These are phyloP conservation scores for Crataegus laevigata DNA, from an alignment of 306 rosid species.

Conservation along the genomic window DNA sequence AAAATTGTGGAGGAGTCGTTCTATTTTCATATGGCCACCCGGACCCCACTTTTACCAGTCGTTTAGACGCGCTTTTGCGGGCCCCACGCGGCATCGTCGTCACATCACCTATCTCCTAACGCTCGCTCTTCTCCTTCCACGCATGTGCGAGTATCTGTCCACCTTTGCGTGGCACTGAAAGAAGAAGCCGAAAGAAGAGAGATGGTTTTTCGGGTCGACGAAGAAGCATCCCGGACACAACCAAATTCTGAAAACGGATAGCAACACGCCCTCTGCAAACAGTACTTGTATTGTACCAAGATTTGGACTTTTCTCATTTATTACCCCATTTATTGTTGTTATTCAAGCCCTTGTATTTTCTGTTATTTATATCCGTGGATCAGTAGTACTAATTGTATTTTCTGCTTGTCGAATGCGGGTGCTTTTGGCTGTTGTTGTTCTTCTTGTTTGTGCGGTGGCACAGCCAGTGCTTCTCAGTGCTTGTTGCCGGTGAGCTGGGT, in stretches of 20 bases:
- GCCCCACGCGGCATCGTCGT: constrained; percentile 22
- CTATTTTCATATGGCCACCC: not conserved
- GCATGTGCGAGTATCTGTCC: not conserved
- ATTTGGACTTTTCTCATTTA: constrained; percentile 23
- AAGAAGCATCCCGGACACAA: constrained; percentile 49
- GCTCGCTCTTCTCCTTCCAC: not conserved
- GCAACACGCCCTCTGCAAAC: not conserved
- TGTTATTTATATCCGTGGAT: not conserved
- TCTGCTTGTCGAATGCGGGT: constrained; percentile 32
- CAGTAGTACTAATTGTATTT: not conserved
- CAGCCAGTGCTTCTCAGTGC: not conserved
- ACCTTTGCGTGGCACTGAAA: not conserved
- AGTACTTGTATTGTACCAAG: not conserved
- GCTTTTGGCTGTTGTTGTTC: constrained; percentile 13
- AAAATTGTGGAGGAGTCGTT: too few species aligned
- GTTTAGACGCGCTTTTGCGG: constrained; percentile 41
- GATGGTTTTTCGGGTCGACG: constrained; percentile 1
- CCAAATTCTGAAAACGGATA: constrained; percentile 29
- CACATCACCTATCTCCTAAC: not conserved
- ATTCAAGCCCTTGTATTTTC: not conserved
- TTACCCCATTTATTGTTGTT: not conserved
- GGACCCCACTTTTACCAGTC: constrained; percentile 25
- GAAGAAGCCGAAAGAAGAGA: constrained; percentile 1
- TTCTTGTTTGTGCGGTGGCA: not conserved
- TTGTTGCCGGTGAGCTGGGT: not conserved